Evolutionary conservation across 768 basidiomycete genomes (phyloP).

Genomic region (Rhodotorula taiwanensis): DNA sequence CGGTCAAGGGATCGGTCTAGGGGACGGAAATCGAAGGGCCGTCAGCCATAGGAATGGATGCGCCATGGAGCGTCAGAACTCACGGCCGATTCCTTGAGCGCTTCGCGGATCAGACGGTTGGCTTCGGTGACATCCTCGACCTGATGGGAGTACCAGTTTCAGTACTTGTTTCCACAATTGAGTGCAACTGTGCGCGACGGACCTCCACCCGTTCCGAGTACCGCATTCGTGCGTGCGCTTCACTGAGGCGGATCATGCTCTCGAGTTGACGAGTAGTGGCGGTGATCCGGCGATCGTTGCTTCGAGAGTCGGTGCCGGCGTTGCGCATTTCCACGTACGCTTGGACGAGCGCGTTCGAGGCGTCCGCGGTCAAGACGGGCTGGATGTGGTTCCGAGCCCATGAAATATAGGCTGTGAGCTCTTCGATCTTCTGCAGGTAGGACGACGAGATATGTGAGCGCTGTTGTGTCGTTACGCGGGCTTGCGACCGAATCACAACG

Average conservation of each 20-base stretch:
- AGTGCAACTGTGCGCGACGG: not conserved
- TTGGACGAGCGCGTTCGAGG: conserved; percentile 71
- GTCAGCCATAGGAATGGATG: not conserved
- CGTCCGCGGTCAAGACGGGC: conserved; percentile 77
- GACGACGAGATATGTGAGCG: not conserved
- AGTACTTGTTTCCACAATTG: no score
- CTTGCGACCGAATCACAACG: conserved; percentile 44
- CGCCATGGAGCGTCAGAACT: not conserved
- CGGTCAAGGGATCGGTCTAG: conserved; percentile 32
- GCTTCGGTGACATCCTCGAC: conserved; percentile 83
- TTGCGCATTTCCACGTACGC: conserved; percentile 92
- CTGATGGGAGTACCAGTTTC: not conserved
- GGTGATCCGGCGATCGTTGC: conserved; percentile 87
- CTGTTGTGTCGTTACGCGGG: not conserved
- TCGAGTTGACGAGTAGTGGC: conserved; percentile 97
- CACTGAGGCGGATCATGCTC: conserved; percentile 81
- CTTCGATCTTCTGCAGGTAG: conserved; percentile 65
- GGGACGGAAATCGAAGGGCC: no score
- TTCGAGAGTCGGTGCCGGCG: conserved; percentile 77
- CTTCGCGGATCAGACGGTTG: conserved; percentile 89
- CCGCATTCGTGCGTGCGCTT: conserved; percentile 95
- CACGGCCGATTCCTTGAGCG: conserved; percentile 75
- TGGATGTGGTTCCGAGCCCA: conserved; percentile 80
- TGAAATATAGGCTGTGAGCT: conserved; percentile 88
- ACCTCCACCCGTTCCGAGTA: conserved; percentile 76